These are phyloP conservation scores for Lepidium campestre DNA, from an alignment of 441 rosid genomes.

Conservation along the genomic window DNA sequence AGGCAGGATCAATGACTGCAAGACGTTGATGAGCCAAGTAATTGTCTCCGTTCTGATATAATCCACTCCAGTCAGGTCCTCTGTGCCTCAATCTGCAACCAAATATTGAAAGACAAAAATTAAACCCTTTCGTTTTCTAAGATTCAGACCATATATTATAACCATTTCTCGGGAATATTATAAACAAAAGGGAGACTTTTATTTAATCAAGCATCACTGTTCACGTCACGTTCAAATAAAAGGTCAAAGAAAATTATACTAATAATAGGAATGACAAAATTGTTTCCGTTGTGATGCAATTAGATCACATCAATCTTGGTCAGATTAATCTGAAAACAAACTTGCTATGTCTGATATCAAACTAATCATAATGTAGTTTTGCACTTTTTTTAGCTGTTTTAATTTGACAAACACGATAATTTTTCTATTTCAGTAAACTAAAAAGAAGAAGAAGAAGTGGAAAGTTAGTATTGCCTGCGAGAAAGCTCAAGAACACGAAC, in stretches of 20 bases:
- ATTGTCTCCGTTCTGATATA: conserved; percentile 61
- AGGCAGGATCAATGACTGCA: conserved; percentile 82
- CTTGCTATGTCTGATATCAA: not conserved
- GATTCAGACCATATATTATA: not conserved
- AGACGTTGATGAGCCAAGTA: conserved; percentile 80
- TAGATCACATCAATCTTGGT: not conserved
- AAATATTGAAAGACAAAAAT: not conserved
- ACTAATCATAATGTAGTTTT: not conserved
- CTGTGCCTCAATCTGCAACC: conserved; percentile 74
- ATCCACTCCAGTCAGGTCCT: conserved; percentile 97
- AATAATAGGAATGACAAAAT: not conserved
- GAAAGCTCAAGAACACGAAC: conserved; percentile 94
- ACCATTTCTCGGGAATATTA: not conserved
- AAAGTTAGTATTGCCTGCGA: conserved; percentile 54
- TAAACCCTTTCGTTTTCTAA: not conserved
- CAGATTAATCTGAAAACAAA: not conserved
- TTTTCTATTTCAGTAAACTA: not conserved
- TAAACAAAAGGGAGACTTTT: not conserved
- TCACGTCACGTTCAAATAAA: conserved; percentile 11
- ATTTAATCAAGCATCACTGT: not conserved
- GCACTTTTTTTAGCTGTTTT: not conserved
- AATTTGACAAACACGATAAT: not conserved
- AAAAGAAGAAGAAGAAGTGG: not conserved
- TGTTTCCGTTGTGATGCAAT: not conserved
- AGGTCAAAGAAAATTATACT: not conserved